phyloP scores from a whole-genome alignment of 352 stramenopile species.

The Pythium rhizo-oryzae region DNA sequence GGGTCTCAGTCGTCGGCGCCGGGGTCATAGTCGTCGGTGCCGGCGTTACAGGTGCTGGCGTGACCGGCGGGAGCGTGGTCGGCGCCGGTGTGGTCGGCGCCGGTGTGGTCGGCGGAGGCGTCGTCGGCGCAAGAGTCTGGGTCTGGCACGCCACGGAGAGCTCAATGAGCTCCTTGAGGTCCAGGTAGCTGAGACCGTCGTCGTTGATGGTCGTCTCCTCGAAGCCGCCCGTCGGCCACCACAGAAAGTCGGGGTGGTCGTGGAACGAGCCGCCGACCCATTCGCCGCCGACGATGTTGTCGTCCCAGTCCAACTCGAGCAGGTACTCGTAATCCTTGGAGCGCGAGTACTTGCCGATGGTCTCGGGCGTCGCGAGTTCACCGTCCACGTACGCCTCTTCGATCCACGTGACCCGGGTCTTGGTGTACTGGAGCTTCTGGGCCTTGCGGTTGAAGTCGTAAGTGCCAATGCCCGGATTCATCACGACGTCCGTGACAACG shows the following conservation, averaged over 20 bases:
- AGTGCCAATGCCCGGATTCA: conserved; percentile 6
- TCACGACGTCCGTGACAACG: conserved; percentile 4
- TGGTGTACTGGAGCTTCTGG: conserved; percentile 55
- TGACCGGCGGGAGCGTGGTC: not conserved
- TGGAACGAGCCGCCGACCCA: conserved; percentile 58
- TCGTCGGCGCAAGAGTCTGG: conserved; percentile 7
- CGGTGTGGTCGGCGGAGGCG: not conserved
- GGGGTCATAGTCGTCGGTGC: not conserved
- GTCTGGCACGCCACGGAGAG: conserved; percentile 6
- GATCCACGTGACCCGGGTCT: conserved; percentile 61
- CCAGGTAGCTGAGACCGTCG: conserved; percentile 12
- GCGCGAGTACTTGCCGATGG: conserved; percentile 57
- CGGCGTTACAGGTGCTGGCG: not conserved
- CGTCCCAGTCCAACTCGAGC: conserved; percentile 58
- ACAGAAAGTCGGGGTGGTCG: conserved; percentile 73
- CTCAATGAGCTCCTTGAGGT: conserved; percentile 16
- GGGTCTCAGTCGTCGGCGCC: conserved; percentile 30
- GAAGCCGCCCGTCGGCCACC: conserved; percentile 41
- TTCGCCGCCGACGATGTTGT: conserved; percentile 68
- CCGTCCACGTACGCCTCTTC: conserved; percentile 57
- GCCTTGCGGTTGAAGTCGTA: conserved; percentile 70
- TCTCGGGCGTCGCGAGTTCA: conserved; percentile 43
- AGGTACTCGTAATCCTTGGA: conserved; percentile 69
- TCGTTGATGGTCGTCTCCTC: not conserved
- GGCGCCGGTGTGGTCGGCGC: not conserved